These are phyloP conservation scores for Nannochloropsis gaditana DNA, from an alignment of 108 stramenopile genomes.

Conservation along the genomic window DNA sequence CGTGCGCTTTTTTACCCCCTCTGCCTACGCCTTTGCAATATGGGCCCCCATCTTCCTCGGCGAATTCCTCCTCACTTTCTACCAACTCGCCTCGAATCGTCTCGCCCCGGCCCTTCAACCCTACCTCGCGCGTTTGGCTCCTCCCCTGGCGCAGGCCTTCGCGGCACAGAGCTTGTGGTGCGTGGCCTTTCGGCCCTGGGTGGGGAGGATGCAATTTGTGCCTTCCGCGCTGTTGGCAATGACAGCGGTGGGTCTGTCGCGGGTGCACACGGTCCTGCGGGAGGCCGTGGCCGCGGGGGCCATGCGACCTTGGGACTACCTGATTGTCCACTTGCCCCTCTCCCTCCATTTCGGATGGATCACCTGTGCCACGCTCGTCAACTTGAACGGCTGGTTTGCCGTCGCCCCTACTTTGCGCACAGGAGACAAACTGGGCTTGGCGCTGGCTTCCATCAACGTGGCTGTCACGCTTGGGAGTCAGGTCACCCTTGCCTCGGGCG, in stretches of 20 bases:
- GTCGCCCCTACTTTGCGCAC: not conserved
- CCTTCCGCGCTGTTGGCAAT: conserved; percentile 34
- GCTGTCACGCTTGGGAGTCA: conserved; percentile 23
- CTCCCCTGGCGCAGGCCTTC: conserved; percentile 3
- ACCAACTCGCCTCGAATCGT: not conserved
- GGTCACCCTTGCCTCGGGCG: conserved; percentile 21
- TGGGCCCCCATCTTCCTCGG: conserved; percentile 51
- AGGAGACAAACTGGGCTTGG: conserved; percentile 14
- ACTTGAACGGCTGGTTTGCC: conserved; percentile 40
- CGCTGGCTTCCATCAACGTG: conserved; percentile 20
- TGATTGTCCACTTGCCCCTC: conserved; percentile 30
- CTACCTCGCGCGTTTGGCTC: not conserved
- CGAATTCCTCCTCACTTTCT: conserved; percentile 5
- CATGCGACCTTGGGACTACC: conserved; percentile 23
- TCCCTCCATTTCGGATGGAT: conserved; percentile 50
- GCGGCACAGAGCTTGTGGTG: conserved; percentile 39
- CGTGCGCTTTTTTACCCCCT: conserved; percentile 38
- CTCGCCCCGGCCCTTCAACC: not conserved
- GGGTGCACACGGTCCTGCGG: conserved; percentile 31
- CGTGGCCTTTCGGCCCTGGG: conserved; percentile 41
- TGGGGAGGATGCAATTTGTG: conserved; percentile 37
- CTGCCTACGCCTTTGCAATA: conserved; percentile 47
- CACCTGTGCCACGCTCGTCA: conserved; percentile 40
- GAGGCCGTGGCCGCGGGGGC: conserved; percentile 22
- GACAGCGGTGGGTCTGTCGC: conserved; percentile 28